These are phyloP conservation scores for Arabidopsis arenosa DNA, from an alignment of 345 rosid species.

Conservation along the genomic window DNA sequence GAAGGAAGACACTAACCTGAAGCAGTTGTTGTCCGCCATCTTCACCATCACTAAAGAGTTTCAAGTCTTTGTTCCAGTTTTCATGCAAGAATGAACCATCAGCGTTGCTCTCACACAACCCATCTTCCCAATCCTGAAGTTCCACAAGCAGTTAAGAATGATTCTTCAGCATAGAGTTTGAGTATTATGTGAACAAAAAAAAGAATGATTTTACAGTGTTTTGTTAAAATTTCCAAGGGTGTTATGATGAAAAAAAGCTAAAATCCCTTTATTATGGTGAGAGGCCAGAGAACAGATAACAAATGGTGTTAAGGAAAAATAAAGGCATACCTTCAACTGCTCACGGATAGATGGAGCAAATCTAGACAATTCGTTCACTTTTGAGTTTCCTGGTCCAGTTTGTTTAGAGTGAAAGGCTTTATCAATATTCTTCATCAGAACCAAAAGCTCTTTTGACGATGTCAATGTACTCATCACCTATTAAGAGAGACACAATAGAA, in stretches of 20 bases:
- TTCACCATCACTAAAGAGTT: constrained; percentile 72
- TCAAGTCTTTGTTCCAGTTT: constrained; percentile 87
- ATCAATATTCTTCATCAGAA: constrained; percentile 70
- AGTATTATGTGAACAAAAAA: not conserved
- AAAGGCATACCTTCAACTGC: constrained; percentile 69
- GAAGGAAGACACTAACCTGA: constrained; percentile 60
- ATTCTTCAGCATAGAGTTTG: not conserved
- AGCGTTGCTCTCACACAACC: constrained; percentile 79
- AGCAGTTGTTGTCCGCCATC: constrained; percentile 90
- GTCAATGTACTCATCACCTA: constrained; percentile 74
- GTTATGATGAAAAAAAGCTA: constrained; percentile 19
- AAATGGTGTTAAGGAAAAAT: constrained; percentile 3
- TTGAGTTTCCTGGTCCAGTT: constrained; percentile 58
- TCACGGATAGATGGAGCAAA: constrained; percentile 73
- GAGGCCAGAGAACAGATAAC: not conserved
- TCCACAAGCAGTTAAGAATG: constrained; percentile 29
- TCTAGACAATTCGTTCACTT: constrained; percentile 52
- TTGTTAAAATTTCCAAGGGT: not conserved
- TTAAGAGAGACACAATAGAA: constrained; percentile 35
- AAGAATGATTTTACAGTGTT: constrained; percentile 15
- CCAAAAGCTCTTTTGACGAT: constrained; percentile 73
- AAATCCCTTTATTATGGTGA: not conserved
- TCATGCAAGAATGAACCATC: constrained; percentile 94
- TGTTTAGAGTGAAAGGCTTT: constrained; percentile 67
- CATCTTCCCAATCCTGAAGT: constrained; percentile 93